Base-by-base conservation (phyloP, 164 flowering plant species). In the Vitis cinerea region DNA sequence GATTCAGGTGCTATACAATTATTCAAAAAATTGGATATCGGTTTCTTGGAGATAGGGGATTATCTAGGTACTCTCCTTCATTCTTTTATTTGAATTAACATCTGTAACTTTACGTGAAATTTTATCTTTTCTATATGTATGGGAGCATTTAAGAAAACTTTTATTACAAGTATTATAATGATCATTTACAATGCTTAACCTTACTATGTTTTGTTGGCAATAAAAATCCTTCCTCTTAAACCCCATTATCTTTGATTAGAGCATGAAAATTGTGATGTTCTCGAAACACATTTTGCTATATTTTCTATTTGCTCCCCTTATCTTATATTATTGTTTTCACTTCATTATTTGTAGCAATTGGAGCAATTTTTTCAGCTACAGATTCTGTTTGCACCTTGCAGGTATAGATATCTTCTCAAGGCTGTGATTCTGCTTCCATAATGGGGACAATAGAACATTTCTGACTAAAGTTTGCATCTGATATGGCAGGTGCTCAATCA, bases 351-450 rank as follows among this genome's bases (percentile, higher is more conserved):
- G 67, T 67, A 84, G 88, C 86, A 9, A 71, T 85, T 70, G 88
- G 88, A 63, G 86, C 86, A 50, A 83, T 85, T 30, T 82, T 85
- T 64, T 71, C 88, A 14, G 88, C 88, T 19, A 83, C 88, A 37
- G 88, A 85, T 75, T 80, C 86, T 64, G 88, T 85, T 47, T 85
- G 86, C 80, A 85, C 85, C 44, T 77, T 85, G 71, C 88, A 85
- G 88, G 88, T 85, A 71, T 23, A 54, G 14, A 64, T 60, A 47
- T 9, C 6, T 63, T 64, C n/a, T 58, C 53, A 7, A 15, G 65
- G 44, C 69, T 64, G 63, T 14, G 19, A 55, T 30, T 59, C 19
- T 11, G 8, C 29, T 54, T 58, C 5, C 30, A 31, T 61, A 37
- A 10, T 10, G 44, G 10, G 16, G 12, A 37, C 1, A 23, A 54